Evolutionary conservation across 768 basidiomycete species (phyloP).

Genomic region (Russula virescens): DNA sequence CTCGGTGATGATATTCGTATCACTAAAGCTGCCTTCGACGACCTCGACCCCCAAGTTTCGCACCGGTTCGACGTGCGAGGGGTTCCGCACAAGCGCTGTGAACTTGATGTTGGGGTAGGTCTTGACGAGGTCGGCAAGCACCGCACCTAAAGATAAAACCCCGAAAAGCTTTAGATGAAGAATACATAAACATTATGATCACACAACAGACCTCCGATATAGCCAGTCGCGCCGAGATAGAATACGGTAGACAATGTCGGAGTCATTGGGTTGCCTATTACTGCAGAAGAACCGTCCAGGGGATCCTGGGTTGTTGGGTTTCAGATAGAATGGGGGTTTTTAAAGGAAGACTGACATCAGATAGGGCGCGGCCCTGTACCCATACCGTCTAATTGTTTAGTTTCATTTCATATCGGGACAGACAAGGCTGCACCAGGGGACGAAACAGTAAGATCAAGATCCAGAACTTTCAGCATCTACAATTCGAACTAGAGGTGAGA

Average conservation of each 20-base stretch:
- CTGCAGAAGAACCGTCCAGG: background rate
- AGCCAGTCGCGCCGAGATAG: slow-evolving; percentile 16
- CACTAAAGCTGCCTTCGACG: slow-evolving; percentile 4
- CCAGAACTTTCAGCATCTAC: no score
- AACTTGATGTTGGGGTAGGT: background rate
- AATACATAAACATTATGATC: no score
- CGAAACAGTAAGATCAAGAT: background rate
- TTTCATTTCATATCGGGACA: background rate
- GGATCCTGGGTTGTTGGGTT: background rate
- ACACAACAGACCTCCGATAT: slow-evolving; percentile 10
- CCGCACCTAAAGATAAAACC: background rate
- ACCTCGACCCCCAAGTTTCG: background rate
- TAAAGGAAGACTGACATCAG: background rate
- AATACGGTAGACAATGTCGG: slow-evolving; percentile 2
- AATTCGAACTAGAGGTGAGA: background rate
- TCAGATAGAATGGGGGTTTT: background rate
- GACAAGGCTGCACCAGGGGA: background rate
- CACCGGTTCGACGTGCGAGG: background rate
- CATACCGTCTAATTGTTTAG: background rate
- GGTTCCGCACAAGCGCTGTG: slow-evolving; percentile 12
- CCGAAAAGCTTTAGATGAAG: no score
- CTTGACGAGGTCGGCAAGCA: slow-evolving; percentile 2
- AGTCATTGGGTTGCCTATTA: background rate
- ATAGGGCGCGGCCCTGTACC: background rate
- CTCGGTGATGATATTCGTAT: slow-evolving; percentile 2